phyloP scores from a whole-genome alignment of 1,284 basidiomycete genomes.

The Grifola frondosa region DNA sequence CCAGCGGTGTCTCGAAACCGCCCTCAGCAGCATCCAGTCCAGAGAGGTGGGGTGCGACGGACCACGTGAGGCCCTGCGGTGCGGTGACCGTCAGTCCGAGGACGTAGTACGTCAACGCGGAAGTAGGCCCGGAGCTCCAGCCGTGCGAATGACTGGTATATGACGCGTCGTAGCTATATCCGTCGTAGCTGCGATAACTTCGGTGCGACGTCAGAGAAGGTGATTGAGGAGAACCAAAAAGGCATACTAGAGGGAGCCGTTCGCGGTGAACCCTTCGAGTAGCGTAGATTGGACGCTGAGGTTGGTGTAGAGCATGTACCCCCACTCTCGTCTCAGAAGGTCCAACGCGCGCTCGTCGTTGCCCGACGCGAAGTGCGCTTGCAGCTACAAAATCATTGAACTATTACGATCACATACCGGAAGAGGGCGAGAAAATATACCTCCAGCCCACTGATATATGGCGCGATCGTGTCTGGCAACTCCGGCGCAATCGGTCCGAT shows the following conservation, averaged over 20 bases:
- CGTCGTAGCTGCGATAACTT: conserved; percentile 45
- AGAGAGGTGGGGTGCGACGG: conserved; percentile 41
- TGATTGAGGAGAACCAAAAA: neutral
- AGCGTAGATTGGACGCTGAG: conserved; percentile 50
- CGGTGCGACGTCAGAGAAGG: neutral
- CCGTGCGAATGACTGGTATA: conserved; percentile 47
- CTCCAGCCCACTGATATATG: conserved; percentile 52
- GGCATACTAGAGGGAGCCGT: conserved; percentile 47
- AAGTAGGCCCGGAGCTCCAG: conserved; percentile 37
- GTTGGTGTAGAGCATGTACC: conserved; percentile 54
- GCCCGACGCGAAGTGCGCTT: conserved; percentile 51
- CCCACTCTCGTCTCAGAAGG: conserved; percentile 49
- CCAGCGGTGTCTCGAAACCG: conserved; percentile 42
- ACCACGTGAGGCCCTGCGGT: conserved; percentile 40
- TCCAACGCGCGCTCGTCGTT: conserved; percentile 49
- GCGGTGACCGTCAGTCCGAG: conserved; percentile 42
- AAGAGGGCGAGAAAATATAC: conserved; percentile 23
- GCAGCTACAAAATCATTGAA: conserved; percentile 32
- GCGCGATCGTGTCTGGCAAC: conserved; percentile 50
- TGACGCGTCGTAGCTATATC: conserved; percentile 48
- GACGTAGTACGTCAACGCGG: conserved; percentile 43
- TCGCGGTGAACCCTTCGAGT: conserved; percentile 50
- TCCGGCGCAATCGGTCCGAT: conserved; percentile 50
- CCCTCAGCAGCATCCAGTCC: conserved; percentile 41
- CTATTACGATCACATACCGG: neutral